phyloP scores from a whole-genome alignment of 345 rosid genomes.

The Brassica carinata region DNA sequence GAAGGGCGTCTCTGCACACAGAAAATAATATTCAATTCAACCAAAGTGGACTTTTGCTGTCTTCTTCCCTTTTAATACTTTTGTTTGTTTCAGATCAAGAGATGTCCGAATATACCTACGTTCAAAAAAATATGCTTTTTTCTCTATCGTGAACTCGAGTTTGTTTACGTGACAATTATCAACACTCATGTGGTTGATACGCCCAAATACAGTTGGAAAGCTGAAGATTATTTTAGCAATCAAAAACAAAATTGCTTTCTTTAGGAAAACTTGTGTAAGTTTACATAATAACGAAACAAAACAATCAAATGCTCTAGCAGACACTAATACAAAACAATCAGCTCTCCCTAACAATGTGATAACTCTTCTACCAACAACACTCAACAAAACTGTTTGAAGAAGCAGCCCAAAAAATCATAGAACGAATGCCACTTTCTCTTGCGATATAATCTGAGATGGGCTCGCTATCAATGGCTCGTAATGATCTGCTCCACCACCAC shows the following conservation, averaged over 20 bases:
- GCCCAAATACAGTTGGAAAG: too few relatives aligned
- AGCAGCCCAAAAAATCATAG: slow-evolving; percentile 48
- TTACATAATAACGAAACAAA: slow-evolving; percentile 6
- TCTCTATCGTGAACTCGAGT: background rate
- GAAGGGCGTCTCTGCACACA: background rate
- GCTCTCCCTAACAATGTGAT: slow-evolving; percentile 30
- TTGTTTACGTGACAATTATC: background rate
- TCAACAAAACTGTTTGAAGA: slow-evolving; percentile 27
- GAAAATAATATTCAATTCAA: slow-evolving; percentile 31
- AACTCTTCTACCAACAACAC: slow-evolving; percentile 13
- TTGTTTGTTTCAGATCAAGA: background rate
- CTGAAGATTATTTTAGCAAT: background rate
- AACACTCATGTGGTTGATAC: too few relatives aligned
- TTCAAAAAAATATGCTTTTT: background rate
- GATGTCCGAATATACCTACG: background rate
- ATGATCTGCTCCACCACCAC: slow-evolving; percentile 97
- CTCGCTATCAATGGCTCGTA: slow-evolving; percentile 88
- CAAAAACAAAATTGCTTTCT: background rate
- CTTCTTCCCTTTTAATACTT: too few relatives aligned
- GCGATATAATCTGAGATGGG: slow-evolving; percentile 64
- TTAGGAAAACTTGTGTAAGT: background rate
- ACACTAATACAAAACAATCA: slow-evolving; percentile 18
- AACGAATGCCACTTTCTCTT: slow-evolving; percentile 84
- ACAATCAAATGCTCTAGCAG: background rate
- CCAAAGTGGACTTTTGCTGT: slow-evolving; percentile 13